Percentiles rank a stretch among this genome's conserved stretches.
Conservation (phyloP, 2,329 filamentous ascomycete species). For the Neopestalotiopsis rosae region DNA sequence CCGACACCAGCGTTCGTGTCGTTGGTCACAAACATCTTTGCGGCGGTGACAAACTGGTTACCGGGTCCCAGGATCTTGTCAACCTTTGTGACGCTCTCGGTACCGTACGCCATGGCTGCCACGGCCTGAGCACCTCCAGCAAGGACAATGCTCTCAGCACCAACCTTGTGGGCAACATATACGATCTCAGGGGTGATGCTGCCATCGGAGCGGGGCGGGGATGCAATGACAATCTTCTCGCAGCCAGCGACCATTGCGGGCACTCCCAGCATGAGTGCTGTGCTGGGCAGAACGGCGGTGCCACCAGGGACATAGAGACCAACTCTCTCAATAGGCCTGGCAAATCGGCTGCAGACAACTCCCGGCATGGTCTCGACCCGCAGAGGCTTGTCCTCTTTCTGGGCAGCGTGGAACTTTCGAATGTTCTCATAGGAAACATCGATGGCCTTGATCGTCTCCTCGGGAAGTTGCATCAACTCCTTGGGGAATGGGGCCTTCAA, state of each 20-base stretch:
- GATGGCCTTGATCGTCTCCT: conserved; percentile 89
- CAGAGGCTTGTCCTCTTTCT: conserved; percentile 82
- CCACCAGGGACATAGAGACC: conserved; percentile 95
- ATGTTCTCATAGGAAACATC: conserved; percentile 96
- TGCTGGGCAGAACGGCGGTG: conserved; percentile 95
- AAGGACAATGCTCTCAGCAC: conserved; percentile 93
- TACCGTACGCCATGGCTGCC: conserved; percentile 96
- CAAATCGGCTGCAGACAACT: conserved; percentile 92
- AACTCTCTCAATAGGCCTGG: conserved; percentile 91
- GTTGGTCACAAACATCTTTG: conserved; percentile 98
- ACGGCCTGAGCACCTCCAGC: conserved; percentile 95
- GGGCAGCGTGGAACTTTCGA: conserved; percentile 88
- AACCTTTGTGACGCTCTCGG: conserved; percentile 91
- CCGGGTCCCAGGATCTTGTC: conserved; percentile 98
- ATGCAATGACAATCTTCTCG: conserved; percentile 91
- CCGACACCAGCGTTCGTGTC: conserved; percentile 94
- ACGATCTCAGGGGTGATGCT: conserved; percentile 96
- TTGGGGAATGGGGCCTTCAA: conserved; percentile 87
- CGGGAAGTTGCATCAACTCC: conserved; percentile 81
- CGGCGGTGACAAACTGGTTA: conserved; percentile 98
- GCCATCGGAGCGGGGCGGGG: conserved; percentile 87
- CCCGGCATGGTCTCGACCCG: conserved; percentile 97
- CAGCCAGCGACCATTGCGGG: conserved; percentile 97
- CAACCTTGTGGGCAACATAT: conserved; percentile 95
- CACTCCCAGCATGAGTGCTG: conserved; percentile 96